Evolutionary conservation across 106 monocot genomes (phyloP).

Genomic region (Allium sativum): DNA sequence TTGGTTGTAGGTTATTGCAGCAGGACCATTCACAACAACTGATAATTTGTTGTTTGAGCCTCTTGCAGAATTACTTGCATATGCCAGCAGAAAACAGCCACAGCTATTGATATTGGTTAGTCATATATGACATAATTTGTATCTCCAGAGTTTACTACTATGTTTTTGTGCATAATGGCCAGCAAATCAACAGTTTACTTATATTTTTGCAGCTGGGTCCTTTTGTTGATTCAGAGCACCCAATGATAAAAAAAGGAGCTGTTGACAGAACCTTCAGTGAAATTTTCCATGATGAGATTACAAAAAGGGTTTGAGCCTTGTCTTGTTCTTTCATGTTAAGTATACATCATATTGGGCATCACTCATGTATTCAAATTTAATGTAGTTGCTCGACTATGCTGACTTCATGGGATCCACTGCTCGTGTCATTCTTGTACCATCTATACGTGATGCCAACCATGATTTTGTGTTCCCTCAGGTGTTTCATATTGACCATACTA

Average conservation of each 20-base stretch:
- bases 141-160: no score
- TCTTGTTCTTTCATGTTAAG: not conserved
- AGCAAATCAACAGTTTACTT: not conserved
- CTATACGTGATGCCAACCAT: constrained; percentile 92
- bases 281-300: constrained; percentile 67
- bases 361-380: not conserved
- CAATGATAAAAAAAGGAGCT: constrained; percentile 78
- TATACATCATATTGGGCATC: no score
- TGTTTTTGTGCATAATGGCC: no score
- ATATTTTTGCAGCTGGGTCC: constrained; percentile 69
- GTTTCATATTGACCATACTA: not conserved
- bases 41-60: constrained; percentile 96
- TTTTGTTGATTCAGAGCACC: constrained; percentile 95
- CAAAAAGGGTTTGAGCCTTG: constrained; percentile 43
- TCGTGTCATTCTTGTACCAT: constrained; percentile 73
- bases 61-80: constrained; percentile 80
- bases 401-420: constrained; percentile 65
- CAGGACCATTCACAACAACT: constrained; percentile 86
- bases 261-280: constrained; percentile 63
- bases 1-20: constrained; percentile 63
- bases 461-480: constrained; percentile 97
- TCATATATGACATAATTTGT: no score
- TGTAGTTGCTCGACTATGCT: constrained; percentile 64
- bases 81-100: constrained; percentile 76
- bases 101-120: constrained; percentile 85